phyloP scores from a whole-genome alignment of 2,329 filamentous ascomycete genomes.

The Cercospora citrullina region DNA sequence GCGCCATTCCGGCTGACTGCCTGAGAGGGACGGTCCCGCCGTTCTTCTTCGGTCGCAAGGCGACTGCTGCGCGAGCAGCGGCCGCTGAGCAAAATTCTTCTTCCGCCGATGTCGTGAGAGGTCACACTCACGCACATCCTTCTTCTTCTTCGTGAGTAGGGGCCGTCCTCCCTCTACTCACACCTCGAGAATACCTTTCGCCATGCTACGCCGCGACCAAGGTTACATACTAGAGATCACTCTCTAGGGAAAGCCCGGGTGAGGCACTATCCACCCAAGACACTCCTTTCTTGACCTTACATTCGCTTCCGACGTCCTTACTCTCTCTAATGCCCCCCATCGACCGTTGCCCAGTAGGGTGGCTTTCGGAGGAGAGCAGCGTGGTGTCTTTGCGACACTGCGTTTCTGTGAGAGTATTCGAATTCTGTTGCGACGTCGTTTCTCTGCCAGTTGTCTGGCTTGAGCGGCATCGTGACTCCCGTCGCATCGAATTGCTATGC shows the following conservation, averaged over 20 bases:
- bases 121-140: neutral
- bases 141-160: neutral
- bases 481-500: neutral
- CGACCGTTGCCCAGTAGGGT: constrained; percentile 3
- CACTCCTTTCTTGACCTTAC: neutral
- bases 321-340: constrained; percentile 1
- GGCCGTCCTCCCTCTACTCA: neutral
- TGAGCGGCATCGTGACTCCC: neutral
- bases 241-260: neutral
- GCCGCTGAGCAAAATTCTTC: neutral
- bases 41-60: neutral
- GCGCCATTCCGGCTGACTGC: neutral
- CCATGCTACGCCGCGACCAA: neutral
- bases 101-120: neutral
- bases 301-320: neutral
- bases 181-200: neutral
- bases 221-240: neutral
- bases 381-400: neutral
- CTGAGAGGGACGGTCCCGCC: neutral
- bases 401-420: neutral
- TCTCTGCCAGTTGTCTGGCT: neutral
- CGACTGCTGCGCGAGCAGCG: neutral
- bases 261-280: neutral
- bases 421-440: neutral
- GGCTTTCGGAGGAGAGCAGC: neutral